Evolutionary conservation across 305 asterid genomes (phyloP).

Genomic region (Withania somnifera): DNA sequence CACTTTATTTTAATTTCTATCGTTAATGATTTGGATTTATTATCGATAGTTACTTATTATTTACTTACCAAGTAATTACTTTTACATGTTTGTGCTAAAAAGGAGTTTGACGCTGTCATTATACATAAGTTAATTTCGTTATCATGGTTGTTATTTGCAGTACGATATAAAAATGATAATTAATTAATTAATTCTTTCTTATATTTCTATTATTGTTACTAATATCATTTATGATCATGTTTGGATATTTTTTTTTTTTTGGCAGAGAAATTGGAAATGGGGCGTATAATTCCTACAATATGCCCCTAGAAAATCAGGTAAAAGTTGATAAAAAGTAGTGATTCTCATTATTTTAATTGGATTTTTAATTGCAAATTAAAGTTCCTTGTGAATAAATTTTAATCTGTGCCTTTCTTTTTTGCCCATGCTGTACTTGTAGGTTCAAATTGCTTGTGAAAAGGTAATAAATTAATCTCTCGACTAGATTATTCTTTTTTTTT

Average conservation of each 20-base stretch:
- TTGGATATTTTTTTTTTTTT: background rate
- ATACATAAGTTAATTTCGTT: background rate
- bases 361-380: background rate
- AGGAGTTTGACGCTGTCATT: background rate
- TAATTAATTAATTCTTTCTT: background rate
- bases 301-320: slow-evolving; percentile 12
- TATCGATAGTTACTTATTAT: too few species aligned
- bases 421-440: slow-evolving; percentile 2
- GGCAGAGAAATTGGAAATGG: slow-evolving; percentile 16
- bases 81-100: too few species aligned
- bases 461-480: background rate
- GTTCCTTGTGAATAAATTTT: background rate
- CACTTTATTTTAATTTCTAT: background rate
- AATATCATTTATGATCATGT: background rate
- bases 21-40: background rate
- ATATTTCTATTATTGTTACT: background rate
- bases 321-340: background rate
- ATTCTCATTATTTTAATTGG: background rate
- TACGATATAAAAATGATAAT: background rate
- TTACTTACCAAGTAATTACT: too few species aligned
- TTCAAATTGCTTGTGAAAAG: slow-evolving; percentile 16
- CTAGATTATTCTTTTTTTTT: background rate
- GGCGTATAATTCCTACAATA: slow-evolving; percentile 5
- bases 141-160: rapidly evolving
- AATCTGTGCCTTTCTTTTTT: background rate